Percentiles rank a stretch among this genome's conserved stretches.
Evolutionary conservation across 2,329 filamentous ascomycete genomes (phyloP).

Genomic region (Aureobasidium sp.): DNA sequence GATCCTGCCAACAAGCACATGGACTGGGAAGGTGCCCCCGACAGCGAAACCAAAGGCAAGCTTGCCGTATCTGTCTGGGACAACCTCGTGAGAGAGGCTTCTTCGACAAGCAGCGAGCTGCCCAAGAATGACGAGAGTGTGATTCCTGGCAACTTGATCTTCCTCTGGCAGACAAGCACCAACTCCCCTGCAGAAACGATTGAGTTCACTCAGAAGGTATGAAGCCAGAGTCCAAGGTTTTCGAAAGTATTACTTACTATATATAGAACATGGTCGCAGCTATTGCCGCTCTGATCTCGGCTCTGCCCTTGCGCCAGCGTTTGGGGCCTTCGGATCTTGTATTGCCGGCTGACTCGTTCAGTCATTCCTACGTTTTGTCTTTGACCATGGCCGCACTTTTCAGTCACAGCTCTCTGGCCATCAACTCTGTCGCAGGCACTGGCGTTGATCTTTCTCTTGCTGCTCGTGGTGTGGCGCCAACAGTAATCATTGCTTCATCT

Average conservation of each 20-base stretch:
- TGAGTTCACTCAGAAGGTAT: constrained; percentile 65
- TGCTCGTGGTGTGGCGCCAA: constrained; percentile 68
- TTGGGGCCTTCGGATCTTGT: constrained; percentile 71
- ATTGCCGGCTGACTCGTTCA: constrained; percentile 74
- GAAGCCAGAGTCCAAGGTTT: constrained; percentile 15
- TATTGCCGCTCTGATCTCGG: constrained; percentile 67
- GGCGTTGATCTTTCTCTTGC: constrained; percentile 65
- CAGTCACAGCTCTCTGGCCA: constrained; percentile 73
- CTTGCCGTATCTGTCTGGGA: constrained; percentile 90
- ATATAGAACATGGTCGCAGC: constrained; percentile 75
- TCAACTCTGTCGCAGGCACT: constrained; percentile 78
- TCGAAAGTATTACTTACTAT: constrained; percentile 1
- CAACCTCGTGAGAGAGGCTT: constrained; percentile 62
- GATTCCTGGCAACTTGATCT: constrained; percentile 45
- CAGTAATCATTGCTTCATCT: constrained; percentile 71
- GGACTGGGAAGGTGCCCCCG: constrained; percentile 87
- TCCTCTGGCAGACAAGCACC: constrained; percentile 57
- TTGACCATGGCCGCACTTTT: constrained; percentile 77
- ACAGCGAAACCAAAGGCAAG: constrained; percentile 59
- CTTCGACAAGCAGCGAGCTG: constrained; percentile 51
- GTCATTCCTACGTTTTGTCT: constrained; percentile 69
- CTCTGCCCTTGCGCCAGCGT: constrained; percentile 67
- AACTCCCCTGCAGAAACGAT: constrained; percentile 56
- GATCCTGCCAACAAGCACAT: constrained; percentile 86
- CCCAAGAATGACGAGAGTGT: constrained; percentile 53